Percentiles rank a stretch among this genome's conserved stretches.
Evolutionary conservation across 139 green algal genomes (phyloP).

Genomic region (Chlorella sp.): DNA sequence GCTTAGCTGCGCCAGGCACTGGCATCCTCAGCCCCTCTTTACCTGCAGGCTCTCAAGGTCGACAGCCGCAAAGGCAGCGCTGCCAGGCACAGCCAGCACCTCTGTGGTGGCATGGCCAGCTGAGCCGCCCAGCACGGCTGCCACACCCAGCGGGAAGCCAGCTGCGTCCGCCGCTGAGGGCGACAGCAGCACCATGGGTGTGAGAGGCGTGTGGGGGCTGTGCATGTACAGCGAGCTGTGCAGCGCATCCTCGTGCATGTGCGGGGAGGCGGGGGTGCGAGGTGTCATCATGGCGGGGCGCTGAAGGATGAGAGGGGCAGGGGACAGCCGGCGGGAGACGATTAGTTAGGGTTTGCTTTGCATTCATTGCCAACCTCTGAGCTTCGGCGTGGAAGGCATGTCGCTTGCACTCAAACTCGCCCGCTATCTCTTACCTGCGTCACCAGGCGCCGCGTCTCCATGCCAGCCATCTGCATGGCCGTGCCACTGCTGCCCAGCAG

Average conservation of each 20-base stretch:
- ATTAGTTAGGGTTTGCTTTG: background rate
- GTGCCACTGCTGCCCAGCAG: conserved; percentile 3
- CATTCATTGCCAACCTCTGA: no score
- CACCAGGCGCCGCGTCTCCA: conserved; percentile 45
- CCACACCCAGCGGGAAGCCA: background rate
- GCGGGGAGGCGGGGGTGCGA: background rate
- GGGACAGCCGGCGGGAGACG: no score
- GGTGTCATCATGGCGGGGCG: conserved; percentile 38
- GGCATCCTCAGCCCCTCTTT: background rate
- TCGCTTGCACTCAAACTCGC: no score
- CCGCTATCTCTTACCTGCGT: conserved; percentile 10
- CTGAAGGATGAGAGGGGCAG: background rate
- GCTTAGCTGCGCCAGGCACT: no score
- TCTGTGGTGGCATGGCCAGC: background rate
- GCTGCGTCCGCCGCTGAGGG: background rate
- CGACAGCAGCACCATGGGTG: conserved; percentile 9
- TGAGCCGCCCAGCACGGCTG: background rate
- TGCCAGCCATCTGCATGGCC: conserved; percentile 30
- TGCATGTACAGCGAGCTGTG: conserved; percentile 13
- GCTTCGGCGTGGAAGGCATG: no score
- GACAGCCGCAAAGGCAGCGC: background rate
- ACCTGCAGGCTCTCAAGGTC: conserved; percentile 32
- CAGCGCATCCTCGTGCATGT: background rate
- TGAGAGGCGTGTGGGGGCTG: conserved; percentile 3
- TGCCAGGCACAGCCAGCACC: background rate